Evolutionary conservation across 768 basidiomycete genomes (phyloP), one percentile per base, ranked within the genome.

Genomic region (Termitomyces sp.): DNA sequence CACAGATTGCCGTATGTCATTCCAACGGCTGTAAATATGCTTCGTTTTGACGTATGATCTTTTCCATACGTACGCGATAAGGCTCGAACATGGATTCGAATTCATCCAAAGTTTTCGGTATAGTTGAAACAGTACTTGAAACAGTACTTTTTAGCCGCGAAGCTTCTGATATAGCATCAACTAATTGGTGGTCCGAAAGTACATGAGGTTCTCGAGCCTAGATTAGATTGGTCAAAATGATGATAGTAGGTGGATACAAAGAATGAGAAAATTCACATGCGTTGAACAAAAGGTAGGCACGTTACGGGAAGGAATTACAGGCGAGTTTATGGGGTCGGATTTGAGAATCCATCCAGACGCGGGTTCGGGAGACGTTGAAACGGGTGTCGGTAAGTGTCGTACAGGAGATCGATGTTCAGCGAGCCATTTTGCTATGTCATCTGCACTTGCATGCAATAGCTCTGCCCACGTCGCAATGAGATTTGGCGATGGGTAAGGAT

Each of bases 391-490:
- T 29, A 68, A 41, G 44, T 68, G 60, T 22, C 50, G 54, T 5
- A 49, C 44, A 45, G 61, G 60, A 22, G 57, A 62, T 50, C 37
- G 62, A 31, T 48, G 50, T 46, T 65, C 59, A 20, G 57, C 56
- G 3, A 69, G 58, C 68, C 66, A 70, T 29, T 60, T 46, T 26
- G 60, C 53, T 9, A 74, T 60, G 33, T 70, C 68, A 36, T 65
- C 56, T 31, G 46, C 24, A 18, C 34, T 60, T 7, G 65, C 68
- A 22, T 59, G 52, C 0, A 74, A 59, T 2, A 75, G 60, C 1
- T 50, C 56, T 29, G 73, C 70, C 74, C 73, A 75, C 0, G 72
- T 66, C 26, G 46, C 44, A n/a, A 75, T 63, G 24, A 72, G 56
- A 22, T 64, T 62, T 0, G 56, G 34, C 13, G 65, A 48, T 24